phyloP scores from a whole-genome alignment of 345 rosid genomes.

The Arabidopsis suecica region DNA sequence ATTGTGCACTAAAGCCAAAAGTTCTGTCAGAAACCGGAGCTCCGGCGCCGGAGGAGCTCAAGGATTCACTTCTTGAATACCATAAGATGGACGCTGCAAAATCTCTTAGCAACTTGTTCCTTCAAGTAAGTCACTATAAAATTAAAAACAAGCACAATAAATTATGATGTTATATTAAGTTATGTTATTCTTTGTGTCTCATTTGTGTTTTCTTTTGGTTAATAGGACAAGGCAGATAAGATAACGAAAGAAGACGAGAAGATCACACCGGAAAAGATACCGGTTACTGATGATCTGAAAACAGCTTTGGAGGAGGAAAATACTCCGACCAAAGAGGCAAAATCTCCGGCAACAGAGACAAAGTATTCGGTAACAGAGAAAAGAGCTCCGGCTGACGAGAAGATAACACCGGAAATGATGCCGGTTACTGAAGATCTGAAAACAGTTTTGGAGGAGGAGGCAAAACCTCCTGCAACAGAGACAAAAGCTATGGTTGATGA shows the following conservation, averaged over 20 bases:
- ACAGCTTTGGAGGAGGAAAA: conserved; percentile 11
- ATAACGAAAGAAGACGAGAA: conserved; percentile 21
- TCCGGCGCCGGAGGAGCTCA: conserved; percentile 38
- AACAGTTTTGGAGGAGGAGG: conserved; percentile 13
- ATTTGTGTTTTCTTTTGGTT: neutral
- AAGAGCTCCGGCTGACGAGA: neutral
- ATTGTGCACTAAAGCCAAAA: conserved; percentile 42
- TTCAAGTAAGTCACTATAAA: conserved; percentile 26
- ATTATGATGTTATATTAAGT: neutral
- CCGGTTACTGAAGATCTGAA: conserved; percentile 7
- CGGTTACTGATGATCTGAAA: conserved; percentile 7
- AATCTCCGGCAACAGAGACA: neutral
- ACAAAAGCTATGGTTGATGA: neutral
- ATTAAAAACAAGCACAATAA: conserved; percentile 1
- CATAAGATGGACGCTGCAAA: conserved; percentile 32
- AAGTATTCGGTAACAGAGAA: neutral
- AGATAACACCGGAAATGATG: conserved; percentile 8
- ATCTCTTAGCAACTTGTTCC: conserved; percentile 42
- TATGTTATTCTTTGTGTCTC: neutral
- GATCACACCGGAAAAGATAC: conserved; percentile 6
- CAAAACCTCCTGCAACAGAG: neutral
- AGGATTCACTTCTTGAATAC: conserved; percentile 37
- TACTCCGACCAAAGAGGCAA: neutral
- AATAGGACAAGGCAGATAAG: conserved; percentile 31
- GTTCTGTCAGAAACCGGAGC: conserved; percentile 32